Conservation (phyloP, 1,284 basidiomycete species). For the Boletellus deceptivus region DNA sequence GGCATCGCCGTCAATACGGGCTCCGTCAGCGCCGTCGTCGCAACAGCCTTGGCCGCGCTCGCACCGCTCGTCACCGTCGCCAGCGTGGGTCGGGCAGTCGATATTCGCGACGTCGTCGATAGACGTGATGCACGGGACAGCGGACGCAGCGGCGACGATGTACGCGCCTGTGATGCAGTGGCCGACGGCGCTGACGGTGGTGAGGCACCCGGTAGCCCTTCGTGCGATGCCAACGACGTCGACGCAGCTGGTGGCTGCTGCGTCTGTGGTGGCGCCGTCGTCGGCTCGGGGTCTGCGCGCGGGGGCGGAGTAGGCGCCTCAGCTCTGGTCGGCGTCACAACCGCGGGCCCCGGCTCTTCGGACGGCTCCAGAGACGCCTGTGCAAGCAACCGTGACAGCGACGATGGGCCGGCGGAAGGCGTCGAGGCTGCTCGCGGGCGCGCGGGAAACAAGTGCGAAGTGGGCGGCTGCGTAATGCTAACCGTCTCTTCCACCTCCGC, state of each 20-base stretch:
- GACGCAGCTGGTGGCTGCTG: constrained; percentile 33
- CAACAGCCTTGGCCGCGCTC: constrained; percentile 51
- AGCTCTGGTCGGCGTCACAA: constrained; percentile 26
- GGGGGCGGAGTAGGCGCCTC: constrained; percentile 4
- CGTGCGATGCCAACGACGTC: constrained; percentile 31
- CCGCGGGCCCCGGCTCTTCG: constrained; percentile 29
- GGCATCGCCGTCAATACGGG: constrained; percentile 42
- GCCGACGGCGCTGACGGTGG: constrained; percentile 31
- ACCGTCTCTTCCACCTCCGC: constrained; percentile 69
- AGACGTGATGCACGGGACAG: constrained; percentile 65
- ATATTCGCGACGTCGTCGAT: constrained; percentile 63
- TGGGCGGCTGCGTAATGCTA: constrained; percentile 56
- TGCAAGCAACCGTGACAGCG: constrained; percentile 69
- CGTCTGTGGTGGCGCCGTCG: not conserved
- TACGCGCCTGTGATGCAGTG: constrained; percentile 28
- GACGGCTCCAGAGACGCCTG: constrained; percentile 54
- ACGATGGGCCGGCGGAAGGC: constrained; percentile 67
- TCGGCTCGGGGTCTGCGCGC: not conserved
- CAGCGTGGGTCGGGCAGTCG: constrained; percentile 53
- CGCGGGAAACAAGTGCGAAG: constrained; percentile 59
- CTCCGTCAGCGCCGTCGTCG: constrained; percentile 68
- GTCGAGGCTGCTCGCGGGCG: constrained; percentile 66
- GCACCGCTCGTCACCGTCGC: constrained; percentile 44
- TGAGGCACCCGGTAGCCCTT: constrained; percentile 19
- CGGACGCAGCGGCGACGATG: constrained; percentile 59